Evolutionary conservation across 805 yeast species (phyloP).

Genomic region (Wilhelminamyces savonicus): DNA sequence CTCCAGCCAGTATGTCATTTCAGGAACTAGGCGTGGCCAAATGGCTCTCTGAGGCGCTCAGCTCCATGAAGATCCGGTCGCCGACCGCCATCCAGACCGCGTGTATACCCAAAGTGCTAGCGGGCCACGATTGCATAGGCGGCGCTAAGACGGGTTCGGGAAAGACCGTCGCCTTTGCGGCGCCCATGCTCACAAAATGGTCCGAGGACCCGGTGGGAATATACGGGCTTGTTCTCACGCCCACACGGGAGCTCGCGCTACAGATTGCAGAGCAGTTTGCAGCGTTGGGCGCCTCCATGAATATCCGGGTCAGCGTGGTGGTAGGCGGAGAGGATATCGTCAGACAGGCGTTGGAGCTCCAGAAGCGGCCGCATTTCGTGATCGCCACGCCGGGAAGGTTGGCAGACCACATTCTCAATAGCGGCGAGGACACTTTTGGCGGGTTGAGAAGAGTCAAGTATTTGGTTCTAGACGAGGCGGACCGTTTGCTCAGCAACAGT

Average conservation of each 20-base stretch:
- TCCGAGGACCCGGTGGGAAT: constrained; percentile 93
- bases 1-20: constrained; percentile 49
- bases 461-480: constrained; percentile 94
- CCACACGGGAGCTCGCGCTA: constrained; percentile 88
- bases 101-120: constrained; percentile 81
- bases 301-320: constrained; percentile 71
- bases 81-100: constrained; percentile 87
- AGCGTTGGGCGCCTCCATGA: constrained; percentile 87
- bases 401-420: constrained; percentile 82
- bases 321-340: constrained; percentile 96
- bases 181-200: constrained; percentile 95
- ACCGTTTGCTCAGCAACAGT: constrained; percentile 76
- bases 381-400: constrained; percentile 96
- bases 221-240: constrained; percentile 83
- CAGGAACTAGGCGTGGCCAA: constrained; percentile 67
- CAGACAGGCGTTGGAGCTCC: constrained; percentile 77
- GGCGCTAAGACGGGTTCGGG: constrained; percentile 99
- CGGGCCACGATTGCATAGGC: constrained; percentile 90
- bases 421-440: constrained; percentile 81
- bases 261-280: constrained; percentile 96
- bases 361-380: constrained; percentile 84
- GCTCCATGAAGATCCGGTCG: constrained; percentile 70
- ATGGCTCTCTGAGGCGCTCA: constrained; percentile 80
- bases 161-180: constrained; percentile 95
- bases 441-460: constrained; percentile 76